A percentile compares a stretch with the other conserved stretches of the same genome.
These are phyloP conservation scores for Candida ipomoeae DNA, from an alignment of 805 yeast genomes.

Conservation along the genomic window DNA sequence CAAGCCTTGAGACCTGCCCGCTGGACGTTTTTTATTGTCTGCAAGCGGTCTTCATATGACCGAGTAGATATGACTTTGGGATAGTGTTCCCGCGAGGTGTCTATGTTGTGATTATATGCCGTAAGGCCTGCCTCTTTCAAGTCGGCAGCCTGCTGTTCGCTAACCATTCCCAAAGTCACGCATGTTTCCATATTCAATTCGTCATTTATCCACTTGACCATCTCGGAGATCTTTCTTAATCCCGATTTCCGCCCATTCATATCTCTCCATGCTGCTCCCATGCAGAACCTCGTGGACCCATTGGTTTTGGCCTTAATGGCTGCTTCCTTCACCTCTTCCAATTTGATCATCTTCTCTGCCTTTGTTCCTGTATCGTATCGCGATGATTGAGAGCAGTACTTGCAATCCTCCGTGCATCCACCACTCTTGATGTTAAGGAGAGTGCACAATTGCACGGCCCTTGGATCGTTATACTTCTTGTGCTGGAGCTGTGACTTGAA, in stretches of 20 bases:
- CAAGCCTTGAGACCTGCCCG: slow-evolving; percentile 64
- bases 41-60: slow-evolving; percentile 64
- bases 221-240: slow-evolving; percentile 54
- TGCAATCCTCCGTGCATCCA: slow-evolving; percentile 80
- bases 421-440: slow-evolving; percentile 72
- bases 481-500: slow-evolving; percentile 62
- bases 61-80: slow-evolving; percentile 70
- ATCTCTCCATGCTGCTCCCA: slow-evolving; percentile 89
- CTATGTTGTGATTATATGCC: slow-evolving; percentile 78
- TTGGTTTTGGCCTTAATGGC: slow-evolving; percentile 64
- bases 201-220: slow-evolving; percentile 58
- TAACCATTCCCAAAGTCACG: slow-evolving; percentile 77
- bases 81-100: slow-evolving; percentile 74
- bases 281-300: slow-evolving; percentile 75
- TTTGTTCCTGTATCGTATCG: slow-evolving; percentile 66
- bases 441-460: slow-evolving; percentile 71
- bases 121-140: slow-evolving; percentile 70
- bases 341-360: slow-evolving; percentile 58
- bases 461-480: slow-evolving; percentile 61
- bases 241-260: slow-evolving; percentile 75
- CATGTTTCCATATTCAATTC: slow-evolving; percentile 71
- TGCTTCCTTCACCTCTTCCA: slow-evolving; percentile 60
- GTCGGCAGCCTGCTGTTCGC: slow-evolving; percentile 55
- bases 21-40: slow-evolving; percentile 62
- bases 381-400: slow-evolving; percentile 74